phyloP scores from a whole-genome alignment of 2,329 filamentous ascomycete genomes.

The Cucurbitaria berberidis region DNA sequence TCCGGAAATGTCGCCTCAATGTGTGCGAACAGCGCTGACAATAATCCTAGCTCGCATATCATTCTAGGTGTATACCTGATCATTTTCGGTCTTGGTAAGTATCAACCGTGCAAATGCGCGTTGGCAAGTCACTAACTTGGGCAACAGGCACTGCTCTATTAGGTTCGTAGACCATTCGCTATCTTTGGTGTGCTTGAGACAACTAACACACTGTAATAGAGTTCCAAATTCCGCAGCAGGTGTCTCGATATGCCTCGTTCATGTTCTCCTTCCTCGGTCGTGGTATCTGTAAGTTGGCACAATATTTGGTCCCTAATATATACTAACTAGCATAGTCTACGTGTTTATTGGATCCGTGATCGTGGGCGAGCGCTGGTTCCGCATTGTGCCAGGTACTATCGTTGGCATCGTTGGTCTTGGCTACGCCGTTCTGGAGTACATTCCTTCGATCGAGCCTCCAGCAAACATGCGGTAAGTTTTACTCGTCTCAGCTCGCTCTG shows the following conservation, averaged over 20 bases:
- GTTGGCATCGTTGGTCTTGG: conserved; percentile 78
- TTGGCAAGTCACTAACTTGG: conserved; percentile 19
- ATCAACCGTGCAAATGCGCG: too few relatives aligned
- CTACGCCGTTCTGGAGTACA: conserved; percentile 65
- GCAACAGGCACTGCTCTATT: conserved; percentile 65
- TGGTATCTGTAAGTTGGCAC: conserved; percentile 77
- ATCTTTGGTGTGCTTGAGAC: not conserved
- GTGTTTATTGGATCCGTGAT: conserved; percentile 91
- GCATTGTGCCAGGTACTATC: conserved; percentile 77
- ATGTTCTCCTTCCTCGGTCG: conserved; percentile 97
- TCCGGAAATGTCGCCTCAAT: not conserved
- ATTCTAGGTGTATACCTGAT: conserved; percentile 88
- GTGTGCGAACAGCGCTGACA: conserved; percentile 26
- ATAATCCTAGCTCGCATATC: conserved; percentile 65
- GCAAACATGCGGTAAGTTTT: conserved; percentile 58
- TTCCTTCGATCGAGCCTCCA: conserved; percentile 60
- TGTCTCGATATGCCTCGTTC: conserved; percentile 94
- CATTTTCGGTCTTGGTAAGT: conserved; percentile 84
- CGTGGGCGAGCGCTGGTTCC: conserved; percentile 69
- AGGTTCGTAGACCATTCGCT: conserved; percentile 37
- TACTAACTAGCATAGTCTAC: conserved; percentile 73
- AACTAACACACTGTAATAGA: conserved; percentile 57
- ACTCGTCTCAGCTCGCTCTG: not conserved
- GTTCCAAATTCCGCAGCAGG: conserved; percentile 92
- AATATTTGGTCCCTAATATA: not conserved